Evolutionary conservation across 2,329 filamentous ascomycete genomes (phyloP).

Genomic region (Calonectria pteridis): DNA sequence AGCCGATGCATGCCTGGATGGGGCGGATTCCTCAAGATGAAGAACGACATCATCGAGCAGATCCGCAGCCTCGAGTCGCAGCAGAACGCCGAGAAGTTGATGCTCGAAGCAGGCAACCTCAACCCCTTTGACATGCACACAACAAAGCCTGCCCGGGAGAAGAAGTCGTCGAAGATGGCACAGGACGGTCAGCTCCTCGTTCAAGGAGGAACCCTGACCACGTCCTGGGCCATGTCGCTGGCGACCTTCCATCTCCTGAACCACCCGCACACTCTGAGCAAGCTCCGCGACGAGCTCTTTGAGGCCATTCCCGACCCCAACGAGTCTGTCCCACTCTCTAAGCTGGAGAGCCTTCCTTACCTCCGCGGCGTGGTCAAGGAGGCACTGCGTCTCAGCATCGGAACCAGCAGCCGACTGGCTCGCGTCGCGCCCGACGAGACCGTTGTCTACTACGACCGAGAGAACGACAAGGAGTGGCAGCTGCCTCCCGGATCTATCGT

Average conservation of each 20-base stretch:
- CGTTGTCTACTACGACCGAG: constrained; percentile 45
- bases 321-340: constrained; percentile 43
- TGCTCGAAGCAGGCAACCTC: constrained; percentile 49
- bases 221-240: constrained; percentile 51
- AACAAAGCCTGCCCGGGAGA: constrained; percentile 50
- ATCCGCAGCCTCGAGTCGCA: constrained; percentile 52
- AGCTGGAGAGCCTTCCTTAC: constrained; percentile 55
- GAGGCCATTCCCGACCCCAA: constrained; percentile 48
- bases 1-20: constrained; percentile 52
- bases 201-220: constrained; percentile 56
- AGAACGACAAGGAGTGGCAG: constrained; percentile 43
- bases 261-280: constrained; percentile 45
- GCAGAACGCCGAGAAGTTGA: constrained; percentile 49
- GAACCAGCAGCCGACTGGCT: constrained; percentile 60
- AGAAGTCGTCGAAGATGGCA: constrained; percentile 49
- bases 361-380: constrained; percentile 65
- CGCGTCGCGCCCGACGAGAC: constrained; percentile 58
- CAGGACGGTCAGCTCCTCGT: constrained; percentile 56
- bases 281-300: constrained; percentile 53
- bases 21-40: constrained; percentile 54
- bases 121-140: constrained; percentile 50
- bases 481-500: constrained; percentile 51
- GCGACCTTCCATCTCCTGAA: constrained; percentile 52
- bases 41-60: constrained; percentile 52
- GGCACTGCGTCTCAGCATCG: constrained; percentile 61